Evolutionary conservation across 306 rosid species (phyloP).

Genomic region (Dryas alaskensis): DNA sequence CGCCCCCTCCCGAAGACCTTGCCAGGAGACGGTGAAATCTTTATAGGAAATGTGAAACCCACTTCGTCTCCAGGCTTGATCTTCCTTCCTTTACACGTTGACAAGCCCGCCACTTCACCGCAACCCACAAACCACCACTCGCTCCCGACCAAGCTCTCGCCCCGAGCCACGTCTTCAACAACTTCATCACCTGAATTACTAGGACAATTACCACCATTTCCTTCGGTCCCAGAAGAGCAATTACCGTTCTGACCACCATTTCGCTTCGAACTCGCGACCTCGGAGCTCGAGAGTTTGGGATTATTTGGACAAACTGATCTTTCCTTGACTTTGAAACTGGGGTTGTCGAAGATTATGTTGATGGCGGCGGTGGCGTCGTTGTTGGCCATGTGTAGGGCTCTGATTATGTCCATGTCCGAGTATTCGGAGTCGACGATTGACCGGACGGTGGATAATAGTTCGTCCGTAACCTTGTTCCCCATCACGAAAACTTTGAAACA

Average conservation of each 20-base stretch:
- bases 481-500: conserved; percentile 23
- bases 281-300: conserved; percentile 27
- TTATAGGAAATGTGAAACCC: conserved; percentile 57
- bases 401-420: conserved; percentile 80
- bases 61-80: conserved; percentile 66
- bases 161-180: conserved; percentile 19
- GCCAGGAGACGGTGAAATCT: conserved; percentile 48
- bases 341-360: conserved; percentile 69
- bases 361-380: conserved; percentile 90
- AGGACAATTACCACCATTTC: conserved; percentile 19
- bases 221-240: conserved; percentile 14
- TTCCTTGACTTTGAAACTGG: conserved; percentile 38
- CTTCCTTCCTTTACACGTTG: conserved; percentile 81
- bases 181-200: conserved; percentile 23
- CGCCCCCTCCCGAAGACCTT: conserved; percentile 64
- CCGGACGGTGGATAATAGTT: conserved; percentile 67
- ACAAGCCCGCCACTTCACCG: conserved; percentile 62
- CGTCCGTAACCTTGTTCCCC: conserved; percentile 70
- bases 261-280: conserved; percentile 14
- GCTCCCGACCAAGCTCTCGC: conserved; percentile 28
- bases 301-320: conserved; percentile 19
- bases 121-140: conserved; percentile 83
- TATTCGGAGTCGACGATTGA: conserved; percentile 70
- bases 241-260: conserved; percentile 6
- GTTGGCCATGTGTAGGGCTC: conserved; percentile 89